phyloP scores from a whole-genome alignment of 2,329 filamentous ascomycete species.

The Ophiocordyceps camponoti-rufipedis region DNA sequence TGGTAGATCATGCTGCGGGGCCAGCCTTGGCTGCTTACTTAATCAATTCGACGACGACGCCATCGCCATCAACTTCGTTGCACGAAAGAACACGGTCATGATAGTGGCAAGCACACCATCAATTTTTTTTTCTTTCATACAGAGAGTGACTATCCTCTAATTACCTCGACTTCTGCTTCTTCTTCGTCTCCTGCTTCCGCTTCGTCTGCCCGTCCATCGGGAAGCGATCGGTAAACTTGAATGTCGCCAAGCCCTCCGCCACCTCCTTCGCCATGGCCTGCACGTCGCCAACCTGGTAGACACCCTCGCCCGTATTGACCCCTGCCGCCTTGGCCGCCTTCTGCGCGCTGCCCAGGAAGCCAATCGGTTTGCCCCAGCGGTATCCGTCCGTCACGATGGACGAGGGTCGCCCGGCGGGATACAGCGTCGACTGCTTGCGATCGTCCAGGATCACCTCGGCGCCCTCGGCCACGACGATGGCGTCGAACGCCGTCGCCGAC shows the following conservation, averaged over 20 bases:
- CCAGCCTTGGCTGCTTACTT: no score
- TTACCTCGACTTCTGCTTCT: neutral
- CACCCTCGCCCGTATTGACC: conserved; percentile 23
- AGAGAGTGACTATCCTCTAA: no score
- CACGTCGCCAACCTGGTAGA: conserved; percentile 18
- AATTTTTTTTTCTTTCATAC: neutral
- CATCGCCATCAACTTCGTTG: no score
- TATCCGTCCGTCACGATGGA: conserved; percentile 46
- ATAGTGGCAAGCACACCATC: no score
- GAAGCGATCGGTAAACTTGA: conserved; percentile 49
- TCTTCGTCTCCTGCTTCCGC: neutral
- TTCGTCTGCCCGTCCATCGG: conserved; percentile 26
- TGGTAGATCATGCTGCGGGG: no score
- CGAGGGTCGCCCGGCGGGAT: conserved; percentile 41
- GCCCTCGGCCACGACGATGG: conserved; percentile 39
- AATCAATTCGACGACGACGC: no score
- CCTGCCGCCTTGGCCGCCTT: conserved; percentile 22
- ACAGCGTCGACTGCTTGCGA: conserved; percentile 31
- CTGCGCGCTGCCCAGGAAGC: conserved; percentile 29
- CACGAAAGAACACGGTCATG: no score
- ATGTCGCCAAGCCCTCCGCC: conserved; percentile 41
- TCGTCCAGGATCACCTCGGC: conserved; percentile 31
- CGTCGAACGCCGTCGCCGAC: conserved; percentile 44
- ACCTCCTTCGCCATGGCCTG: conserved; percentile 23
- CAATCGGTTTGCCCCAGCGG: conserved; percentile 53